These are phyloP conservation scores for Dactylonectria estremocensis DNA, from an alignment of 2,329 filamentous ascomycete genomes.

Conservation along the genomic window DNA sequence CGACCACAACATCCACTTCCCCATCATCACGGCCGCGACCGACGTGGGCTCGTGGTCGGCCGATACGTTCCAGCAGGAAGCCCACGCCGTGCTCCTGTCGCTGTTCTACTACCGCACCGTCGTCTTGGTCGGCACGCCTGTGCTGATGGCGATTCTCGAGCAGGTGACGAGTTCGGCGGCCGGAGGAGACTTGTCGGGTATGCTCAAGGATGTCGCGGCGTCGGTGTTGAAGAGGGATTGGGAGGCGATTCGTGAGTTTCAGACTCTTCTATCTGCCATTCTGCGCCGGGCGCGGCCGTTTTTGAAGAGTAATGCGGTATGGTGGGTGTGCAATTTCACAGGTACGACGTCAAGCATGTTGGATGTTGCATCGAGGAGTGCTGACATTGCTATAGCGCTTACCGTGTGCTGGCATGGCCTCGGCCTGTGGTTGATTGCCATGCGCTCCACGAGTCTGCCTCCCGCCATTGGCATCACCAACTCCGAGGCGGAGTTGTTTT, in stretches of 20 bases:
- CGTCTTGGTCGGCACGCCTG: constrained; percentile 21
- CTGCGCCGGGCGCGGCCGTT: constrained; percentile 39
- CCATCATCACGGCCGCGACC: not conserved
- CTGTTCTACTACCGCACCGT: constrained; percentile 23
- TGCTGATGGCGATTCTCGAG: constrained; percentile 39
- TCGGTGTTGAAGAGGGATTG: constrained; percentile 44
- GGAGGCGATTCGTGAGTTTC: constrained; percentile 38
- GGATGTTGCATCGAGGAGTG: not conserved
- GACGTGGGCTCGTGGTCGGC: constrained; percentile 18
- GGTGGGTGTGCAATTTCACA: constrained; percentile 53
- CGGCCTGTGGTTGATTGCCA: constrained; percentile 46
- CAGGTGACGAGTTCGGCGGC: constrained; percentile 25
- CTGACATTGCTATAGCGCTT: constrained; percentile 36
- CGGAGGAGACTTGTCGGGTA: constrained; percentile 15
- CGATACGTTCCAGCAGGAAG: constrained; percentile 21
- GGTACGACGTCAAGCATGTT: constrained; percentile 39
- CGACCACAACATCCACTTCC: constrained; percentile 21
- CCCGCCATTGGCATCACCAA: constrained; percentile 22
- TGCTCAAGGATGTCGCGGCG: constrained; percentile 34
- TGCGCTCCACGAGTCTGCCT: constrained; percentile 21
- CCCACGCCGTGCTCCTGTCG: constrained; percentile 21
- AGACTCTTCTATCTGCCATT: constrained; percentile 37
- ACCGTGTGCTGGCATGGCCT: constrained; percentile 49
- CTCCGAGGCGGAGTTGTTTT: constrained; percentile 32
- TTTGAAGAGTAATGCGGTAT: constrained; percentile 46